phyloP scores from a whole-genome alignment of 257 asterid species.

The Solanum gandarillasii region DNA sequence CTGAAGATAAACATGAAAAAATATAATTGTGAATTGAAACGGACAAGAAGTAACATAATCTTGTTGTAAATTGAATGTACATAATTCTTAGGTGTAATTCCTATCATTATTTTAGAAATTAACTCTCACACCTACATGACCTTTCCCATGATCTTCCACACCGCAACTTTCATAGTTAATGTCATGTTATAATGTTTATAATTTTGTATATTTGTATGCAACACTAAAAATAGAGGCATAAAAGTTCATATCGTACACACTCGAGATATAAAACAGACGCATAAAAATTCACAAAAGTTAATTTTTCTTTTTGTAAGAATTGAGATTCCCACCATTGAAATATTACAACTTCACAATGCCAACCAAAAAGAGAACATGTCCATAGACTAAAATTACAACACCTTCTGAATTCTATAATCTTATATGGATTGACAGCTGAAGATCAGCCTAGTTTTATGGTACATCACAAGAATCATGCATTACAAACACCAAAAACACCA shows the following conservation, averaged over 20 bases:
- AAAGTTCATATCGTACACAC: background rate
- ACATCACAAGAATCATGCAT: background rate
- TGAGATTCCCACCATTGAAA: background rate
- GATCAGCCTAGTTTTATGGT: background rate
- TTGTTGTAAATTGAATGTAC: no score
- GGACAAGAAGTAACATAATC: no score
- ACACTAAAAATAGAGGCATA: background rate
- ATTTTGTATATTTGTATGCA: background rate
- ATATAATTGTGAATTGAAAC: no score
- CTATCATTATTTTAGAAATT: no score
- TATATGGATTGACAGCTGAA: background rate
- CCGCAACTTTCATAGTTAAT: no score
- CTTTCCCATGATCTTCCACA: no score
- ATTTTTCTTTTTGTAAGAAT: background rate
- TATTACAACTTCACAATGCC: background rate
- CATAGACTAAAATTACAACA: background rate
- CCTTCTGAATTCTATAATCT: background rate
- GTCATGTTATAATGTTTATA: background rate
- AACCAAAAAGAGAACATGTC: background rate
- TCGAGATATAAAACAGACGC: background rate
- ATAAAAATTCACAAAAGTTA: background rate
- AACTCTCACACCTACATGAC: no score
- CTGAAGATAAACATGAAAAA: no score
- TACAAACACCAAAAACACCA: background rate
- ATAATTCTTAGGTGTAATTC: no score